Evolutionary conservation across 805 yeast genomes (phyloP).

Genomic region (Monosporozyma unispora): DNA sequence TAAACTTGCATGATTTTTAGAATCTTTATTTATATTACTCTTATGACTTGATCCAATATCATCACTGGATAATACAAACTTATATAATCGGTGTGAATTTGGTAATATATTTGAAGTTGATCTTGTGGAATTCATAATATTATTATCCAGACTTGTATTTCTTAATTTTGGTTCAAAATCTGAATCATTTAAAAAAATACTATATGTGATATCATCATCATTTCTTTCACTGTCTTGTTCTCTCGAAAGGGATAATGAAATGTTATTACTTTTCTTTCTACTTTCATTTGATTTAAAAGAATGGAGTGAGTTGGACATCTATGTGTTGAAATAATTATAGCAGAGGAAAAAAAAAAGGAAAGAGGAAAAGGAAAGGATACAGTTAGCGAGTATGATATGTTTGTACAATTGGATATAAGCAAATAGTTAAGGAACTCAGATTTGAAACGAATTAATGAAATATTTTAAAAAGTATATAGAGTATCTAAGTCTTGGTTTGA

Average conservation of each 20-base stretch:
- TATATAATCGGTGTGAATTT: slow-evolving; percentile 1
- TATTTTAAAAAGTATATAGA: not conserved
- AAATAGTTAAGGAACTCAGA: not conserved
- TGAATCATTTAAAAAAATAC: slow-evolving; percentile 2
- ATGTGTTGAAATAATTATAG: not conserved
- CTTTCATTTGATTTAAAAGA: not conserved
- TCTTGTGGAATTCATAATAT: not conserved
- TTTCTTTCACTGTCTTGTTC: not conserved
- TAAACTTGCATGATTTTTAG: slow-evolving; percentile 4
- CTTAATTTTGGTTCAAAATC: not conserved
- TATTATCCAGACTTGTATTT: not conserved
- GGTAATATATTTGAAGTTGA: not conserved
- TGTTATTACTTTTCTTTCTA: not conserved
- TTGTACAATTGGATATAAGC: too few species aligned
- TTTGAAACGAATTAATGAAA: not conserved
- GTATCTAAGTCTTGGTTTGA: not conserved
- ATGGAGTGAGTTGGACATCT: not conserved
- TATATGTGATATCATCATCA: not conserved
- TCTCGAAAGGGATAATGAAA: not conserved
- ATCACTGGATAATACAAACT: not conserved
- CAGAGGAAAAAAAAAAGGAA: not conserved
- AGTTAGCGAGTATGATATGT: not conserved
- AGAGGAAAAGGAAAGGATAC: not conserved
- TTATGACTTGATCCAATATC: not conserved
- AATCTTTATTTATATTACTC: not conserved